phyloP scores from a whole-genome alignment of 306 rosid species.

The Rosa lucieae region DNA sequence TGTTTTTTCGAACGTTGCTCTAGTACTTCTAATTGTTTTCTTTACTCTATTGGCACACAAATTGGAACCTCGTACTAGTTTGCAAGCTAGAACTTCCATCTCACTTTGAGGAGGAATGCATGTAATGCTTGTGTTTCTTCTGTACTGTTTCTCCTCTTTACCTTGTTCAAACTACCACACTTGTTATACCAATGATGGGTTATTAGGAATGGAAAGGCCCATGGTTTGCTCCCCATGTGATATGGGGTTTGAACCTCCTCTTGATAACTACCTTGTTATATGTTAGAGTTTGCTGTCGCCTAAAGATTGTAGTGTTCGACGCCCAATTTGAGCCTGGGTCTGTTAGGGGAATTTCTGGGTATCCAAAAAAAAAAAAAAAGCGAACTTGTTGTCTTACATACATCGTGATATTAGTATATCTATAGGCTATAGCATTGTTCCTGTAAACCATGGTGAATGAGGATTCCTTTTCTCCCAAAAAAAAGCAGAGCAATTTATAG shows the following conservation, averaged over 20 bases:
- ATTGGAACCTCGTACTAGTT: not conserved
- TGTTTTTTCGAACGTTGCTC: conserved; percentile 12
- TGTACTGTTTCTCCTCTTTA: not conserved
- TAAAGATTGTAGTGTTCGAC: not conserved
- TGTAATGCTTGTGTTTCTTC: not conserved
- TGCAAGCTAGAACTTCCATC: not conserved
- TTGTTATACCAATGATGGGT: not conserved
- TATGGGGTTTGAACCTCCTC: not conserved
- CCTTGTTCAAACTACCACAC: not conserved
- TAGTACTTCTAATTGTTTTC: not conserved
- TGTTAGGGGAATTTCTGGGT: not conserved
- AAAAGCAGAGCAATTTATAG: not conserved
- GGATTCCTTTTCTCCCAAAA: not conserved
- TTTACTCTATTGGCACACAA: not conserved
- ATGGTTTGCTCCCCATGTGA: not conserved
- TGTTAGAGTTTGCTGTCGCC: not conserved
- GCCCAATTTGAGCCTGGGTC: not conserved
- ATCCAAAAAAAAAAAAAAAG: not conserved
- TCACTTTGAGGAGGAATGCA: not conserved
- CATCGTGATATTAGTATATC: not conserved
- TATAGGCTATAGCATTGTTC: not conserved
- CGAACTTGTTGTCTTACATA: not conserved
- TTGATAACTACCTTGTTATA: not conserved
- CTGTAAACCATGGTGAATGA: not conserved
- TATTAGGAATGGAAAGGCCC: not conserved